phyloP scores from a whole-genome alignment of 441 rosid genomes.

The Dalechampia spathulata region DNA sequence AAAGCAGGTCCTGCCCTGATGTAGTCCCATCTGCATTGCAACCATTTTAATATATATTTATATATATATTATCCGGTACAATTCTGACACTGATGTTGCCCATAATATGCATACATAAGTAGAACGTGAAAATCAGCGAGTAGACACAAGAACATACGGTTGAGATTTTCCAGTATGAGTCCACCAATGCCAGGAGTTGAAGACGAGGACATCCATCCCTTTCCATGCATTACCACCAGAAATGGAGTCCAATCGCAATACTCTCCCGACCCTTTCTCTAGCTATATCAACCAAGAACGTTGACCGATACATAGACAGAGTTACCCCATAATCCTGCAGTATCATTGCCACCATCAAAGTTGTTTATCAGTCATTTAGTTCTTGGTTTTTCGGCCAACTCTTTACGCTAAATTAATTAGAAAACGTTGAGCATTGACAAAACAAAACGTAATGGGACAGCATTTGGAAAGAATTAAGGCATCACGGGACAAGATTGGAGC shows the following conservation, averaged over 20 bases:
- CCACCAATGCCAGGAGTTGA: constrained; percentile 99
- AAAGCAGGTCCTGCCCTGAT: constrained; percentile 37
- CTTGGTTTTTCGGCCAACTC: too few species aligned
- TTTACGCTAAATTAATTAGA: too few species aligned
- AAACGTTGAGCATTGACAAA: too few species aligned
- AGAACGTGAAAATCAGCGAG: too few species aligned
- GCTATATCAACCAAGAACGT: constrained; percentile 72
- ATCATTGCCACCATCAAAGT: background rate
- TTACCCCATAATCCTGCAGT: constrained; percentile 57
- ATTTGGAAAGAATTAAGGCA: background rate
- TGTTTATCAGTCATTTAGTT: too few species aligned
- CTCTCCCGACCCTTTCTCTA: constrained; percentile 50
- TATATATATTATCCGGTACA: too few species aligned
- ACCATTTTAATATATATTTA: background rate
- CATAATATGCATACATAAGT: too few species aligned
- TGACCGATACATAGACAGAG: constrained; percentile 55
- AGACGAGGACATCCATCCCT: constrained; percentile 60
- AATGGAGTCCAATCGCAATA: constrained; percentile 68
- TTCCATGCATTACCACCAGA: constrained; percentile 62
- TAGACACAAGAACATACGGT: constrained; percentile 38
- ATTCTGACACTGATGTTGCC: too few species aligned
- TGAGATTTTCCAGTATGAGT: constrained; percentile 74
- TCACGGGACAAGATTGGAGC: background rate
- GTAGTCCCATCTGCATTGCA: constrained; percentile 66
- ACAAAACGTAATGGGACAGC: too few species aligned